These are phyloP conservation scores for Tetrapisispora taiwanensis DNA, from an alignment of 805 yeast genomes.

Conservation along the genomic window DNA sequence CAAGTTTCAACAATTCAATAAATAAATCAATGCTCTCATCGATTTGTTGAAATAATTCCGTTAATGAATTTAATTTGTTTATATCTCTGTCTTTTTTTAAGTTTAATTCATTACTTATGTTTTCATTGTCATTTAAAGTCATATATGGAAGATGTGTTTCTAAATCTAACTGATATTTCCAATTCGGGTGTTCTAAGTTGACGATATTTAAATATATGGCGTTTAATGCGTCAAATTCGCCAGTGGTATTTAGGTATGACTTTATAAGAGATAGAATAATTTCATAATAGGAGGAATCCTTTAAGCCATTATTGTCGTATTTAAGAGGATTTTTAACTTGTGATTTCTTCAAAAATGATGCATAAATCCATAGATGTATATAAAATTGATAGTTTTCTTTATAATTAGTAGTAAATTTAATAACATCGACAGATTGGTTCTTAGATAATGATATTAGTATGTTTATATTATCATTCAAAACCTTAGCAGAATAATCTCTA, in stretches of 20 bases:
- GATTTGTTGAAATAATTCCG: conserved; percentile 33
- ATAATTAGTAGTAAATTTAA: conserved; percentile 22
- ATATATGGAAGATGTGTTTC: conserved; percentile 32
- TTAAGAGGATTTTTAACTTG: conserved; percentile 15
- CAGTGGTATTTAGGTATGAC: conserved; percentile 26
- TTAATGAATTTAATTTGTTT: conserved; percentile 6
- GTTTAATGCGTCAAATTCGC: conserved; percentile 19
- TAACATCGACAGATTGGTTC: conserved; percentile 30
- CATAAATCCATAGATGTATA: conserved; percentile 31
- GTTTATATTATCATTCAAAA: conserved; percentile 52
- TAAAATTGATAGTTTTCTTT: conserved; percentile 13
- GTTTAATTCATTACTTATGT: background rate
- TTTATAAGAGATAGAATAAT: conserved; percentile 28
- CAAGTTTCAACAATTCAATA: conserved; percentile 36
- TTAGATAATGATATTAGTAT: conserved; percentile 55
- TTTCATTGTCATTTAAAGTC: conserved; percentile 3
- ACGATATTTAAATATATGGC: conserved; percentile 25
- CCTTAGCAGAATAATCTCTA: conserved; percentile 35
- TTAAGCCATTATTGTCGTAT: conserved; percentile 3
- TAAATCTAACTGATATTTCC: conserved; percentile 29
- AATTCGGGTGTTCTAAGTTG: conserved; percentile 28
- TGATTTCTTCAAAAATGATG: conserved; percentile 27
- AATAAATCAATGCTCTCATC: conserved; percentile 36
- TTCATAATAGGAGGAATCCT: conserved; percentile 19
- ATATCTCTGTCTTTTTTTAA: conserved; percentile 4